phyloP scores from a whole-genome alignment of 1,284 basidiomycete species.

The Tylopilus sp. region DNA sequence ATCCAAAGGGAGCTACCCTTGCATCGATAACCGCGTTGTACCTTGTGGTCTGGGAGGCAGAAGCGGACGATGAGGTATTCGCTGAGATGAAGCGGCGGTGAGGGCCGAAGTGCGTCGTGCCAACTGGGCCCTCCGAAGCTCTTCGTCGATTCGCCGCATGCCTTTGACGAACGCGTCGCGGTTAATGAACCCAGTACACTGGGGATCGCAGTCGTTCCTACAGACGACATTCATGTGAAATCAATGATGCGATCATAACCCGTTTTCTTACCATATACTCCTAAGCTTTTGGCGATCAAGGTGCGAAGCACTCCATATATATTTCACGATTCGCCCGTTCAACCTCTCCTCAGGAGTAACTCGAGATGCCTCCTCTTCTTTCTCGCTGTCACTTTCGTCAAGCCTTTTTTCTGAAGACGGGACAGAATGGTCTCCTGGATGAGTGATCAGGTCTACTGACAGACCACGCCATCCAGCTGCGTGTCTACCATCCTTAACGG shows the following conservation, averaged over 20 bases:
- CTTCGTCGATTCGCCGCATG: constrained; percentile 83
- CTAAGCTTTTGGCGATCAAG: constrained; percentile 49
- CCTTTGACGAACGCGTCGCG: constrained; percentile 65
- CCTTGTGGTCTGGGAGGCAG: constrained; percentile 17
- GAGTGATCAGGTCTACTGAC: constrained; percentile 65
- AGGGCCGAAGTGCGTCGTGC: constrained; percentile 37
- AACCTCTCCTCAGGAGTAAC: constrained; percentile 46
- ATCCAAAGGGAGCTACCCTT: not conserved
- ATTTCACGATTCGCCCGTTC: constrained; percentile 50
- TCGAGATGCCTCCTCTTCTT: constrained; percentile 14
- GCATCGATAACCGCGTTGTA: constrained; percentile 17
- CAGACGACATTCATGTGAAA: constrained; percentile 6
- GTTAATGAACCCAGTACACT: constrained; percentile 51
- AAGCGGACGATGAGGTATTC: constrained; percentile 33
- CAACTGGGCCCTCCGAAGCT: constrained; percentile 58
- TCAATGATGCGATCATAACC: not conserved
- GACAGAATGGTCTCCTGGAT: constrained; percentile 36
- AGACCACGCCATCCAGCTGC: constrained; percentile 72
- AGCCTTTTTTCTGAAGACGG: constrained; percentile 16
- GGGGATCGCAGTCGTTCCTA: constrained; percentile 63
- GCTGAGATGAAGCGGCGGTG: constrained; percentile 33
- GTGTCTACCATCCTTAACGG: constrained; percentile 45
- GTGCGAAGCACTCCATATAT: constrained; percentile 61
- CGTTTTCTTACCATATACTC: constrained; percentile 57
- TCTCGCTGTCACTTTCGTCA: constrained; percentile 34